Evolutionary conservation across 192 early-diverging fungal genomes (phyloP), one percentile per base, ranked within the genome.

Genomic region (Gonapodya sp.): DNA sequence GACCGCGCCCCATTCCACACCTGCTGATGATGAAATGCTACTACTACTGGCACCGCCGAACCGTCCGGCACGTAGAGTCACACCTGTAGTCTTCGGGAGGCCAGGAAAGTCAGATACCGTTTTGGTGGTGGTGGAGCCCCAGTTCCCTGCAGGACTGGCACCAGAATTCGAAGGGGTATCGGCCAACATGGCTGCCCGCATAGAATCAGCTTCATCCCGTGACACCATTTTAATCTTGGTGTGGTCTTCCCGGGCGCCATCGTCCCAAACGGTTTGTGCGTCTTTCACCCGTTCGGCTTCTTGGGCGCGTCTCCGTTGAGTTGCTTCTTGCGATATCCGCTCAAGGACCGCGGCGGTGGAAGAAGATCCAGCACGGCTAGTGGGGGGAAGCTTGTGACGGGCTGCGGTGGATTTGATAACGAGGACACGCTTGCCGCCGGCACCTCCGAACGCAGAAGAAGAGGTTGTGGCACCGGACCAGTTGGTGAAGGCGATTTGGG

Each of bases 391-490:
- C 87, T 35, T 85, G 86, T 2, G 87, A 82, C 0, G 86, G 88
- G 36, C 34, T 2, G 87, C 90, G 8, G 87, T 89, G 36, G 88
- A 87, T 81, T 94, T 94, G 83, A 94, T 93, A 0, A 94, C 92
- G 0, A 93, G 84, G 18, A 94, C 91, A 14, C 91, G 88, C 2
- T 78, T 64, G 36, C 82, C 79, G 35, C 81, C 79, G 1, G 81
- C 35, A 31, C 73, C 80, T 2, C 78, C 79, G 33, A 82, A 82
- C 1, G 82, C 73, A 0, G 73, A 31, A 2, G 73, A 82, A 0
- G 79, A 14, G 1, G 46, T 36, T 1, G 73, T 30, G 14, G 80
- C 83, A 30, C 36, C 35, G 34, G 78, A 74, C 35, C 16, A n/a
- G 36, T 88, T 87, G 30, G 33, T 30, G 72, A 34, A 31, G 36